Base-by-base conservation (phyloP, 176 grass and related monocot species). In the Puccinellia tenuiflora region DNA sequence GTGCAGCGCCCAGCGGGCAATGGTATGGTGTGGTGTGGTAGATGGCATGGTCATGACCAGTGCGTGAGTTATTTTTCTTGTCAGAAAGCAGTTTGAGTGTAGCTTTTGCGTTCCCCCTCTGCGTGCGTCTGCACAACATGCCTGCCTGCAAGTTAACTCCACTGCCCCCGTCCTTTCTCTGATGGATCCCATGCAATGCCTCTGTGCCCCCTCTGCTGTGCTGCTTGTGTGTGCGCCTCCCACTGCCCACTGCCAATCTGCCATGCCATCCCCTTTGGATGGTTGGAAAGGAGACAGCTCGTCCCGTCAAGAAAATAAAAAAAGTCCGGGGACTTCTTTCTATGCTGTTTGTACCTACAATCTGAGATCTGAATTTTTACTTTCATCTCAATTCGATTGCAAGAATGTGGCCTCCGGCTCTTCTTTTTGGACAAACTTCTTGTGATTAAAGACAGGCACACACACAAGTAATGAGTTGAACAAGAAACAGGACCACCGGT, bases 11-110 rank as follows among this genome's bases (percentile, higher is more conserved):
- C 82, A 2, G 42, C 10, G n/a, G n/a, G 11, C 42, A 15, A 37
- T 29, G 45, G 64, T n/a, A n/a, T n/a, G n/a, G n/a, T n/a, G n/a
- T 62, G 28, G 28, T 34, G 59, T 51, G 68, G 79, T 73, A 79
- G 65, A 67, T 59, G 50, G 63, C 62, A 87, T 61, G 81, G 81
- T 54, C 68, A 88, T 88, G 68, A 67, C 47, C 81, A 64, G 46
- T 48, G 68, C 81, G 64, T 80, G 47, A 67, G 52, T 82, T 73
- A 20, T 77, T 88, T 80, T 61, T 17, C 65, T 7, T 37, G 87
- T 80, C 87, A 85, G 76, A 85, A 66, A 75, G 76, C 82, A 80
- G 59, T 75, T 80, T 34, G 81, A 59, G 54, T 74, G 81, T 47
- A 45, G 76, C 82, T 75, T 80, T 80, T 84, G 54, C 80, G 51